These are phyloP conservation scores for Pseudogymnoascus sp. DNA, from an alignment of 2,329 filamentous ascomycete genomes.

Conservation along the genomic window DNA sequence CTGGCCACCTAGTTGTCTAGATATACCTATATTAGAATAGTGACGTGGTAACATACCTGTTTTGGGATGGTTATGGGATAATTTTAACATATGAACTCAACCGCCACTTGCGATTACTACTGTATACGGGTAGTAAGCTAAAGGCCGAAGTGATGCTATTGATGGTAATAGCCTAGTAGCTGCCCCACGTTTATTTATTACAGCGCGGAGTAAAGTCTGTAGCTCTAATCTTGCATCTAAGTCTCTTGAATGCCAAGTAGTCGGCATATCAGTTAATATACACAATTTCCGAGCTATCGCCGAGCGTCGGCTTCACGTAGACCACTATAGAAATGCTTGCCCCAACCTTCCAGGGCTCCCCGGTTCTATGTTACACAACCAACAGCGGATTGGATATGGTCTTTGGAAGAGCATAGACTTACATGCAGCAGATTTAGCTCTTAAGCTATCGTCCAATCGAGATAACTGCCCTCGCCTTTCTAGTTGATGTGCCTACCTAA, in stretches of 20 bases:
- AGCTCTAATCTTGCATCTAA: not conserved
- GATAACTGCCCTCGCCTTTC: not conserved
- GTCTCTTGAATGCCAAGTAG: not conserved
- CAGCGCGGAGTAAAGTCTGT: not conserved
- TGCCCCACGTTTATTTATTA: not conserved
- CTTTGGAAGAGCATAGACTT: slow-evolving; percentile 23
- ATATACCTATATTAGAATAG: not conserved
- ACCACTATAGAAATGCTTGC: not conserved
- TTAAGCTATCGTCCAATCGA: slow-evolving; percentile 2
- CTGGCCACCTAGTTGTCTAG: not conserved
- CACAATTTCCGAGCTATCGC: not conserved
- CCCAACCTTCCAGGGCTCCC: not conserved
- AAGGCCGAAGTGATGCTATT: not conserved
- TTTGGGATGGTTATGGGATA: not conserved
- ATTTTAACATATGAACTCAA: not conserved
- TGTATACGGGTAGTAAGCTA: not conserved
- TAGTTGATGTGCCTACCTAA: not conserved
- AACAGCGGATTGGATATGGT: slow-evolving; percentile 1
- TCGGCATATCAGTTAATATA: not conserved
- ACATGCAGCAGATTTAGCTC: slow-evolving; percentile 26
- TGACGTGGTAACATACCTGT: not conserved
- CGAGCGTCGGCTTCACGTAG: not conserved
- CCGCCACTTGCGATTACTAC: not conserved
- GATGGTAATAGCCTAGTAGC: not conserved
- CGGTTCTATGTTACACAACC: not conserved